Evolutionary conservation across 371 early-diverging fungal genomes (phyloP), one percentile per base, ranked within the genome.

Genomic region (Mucor racemosus): DNA sequence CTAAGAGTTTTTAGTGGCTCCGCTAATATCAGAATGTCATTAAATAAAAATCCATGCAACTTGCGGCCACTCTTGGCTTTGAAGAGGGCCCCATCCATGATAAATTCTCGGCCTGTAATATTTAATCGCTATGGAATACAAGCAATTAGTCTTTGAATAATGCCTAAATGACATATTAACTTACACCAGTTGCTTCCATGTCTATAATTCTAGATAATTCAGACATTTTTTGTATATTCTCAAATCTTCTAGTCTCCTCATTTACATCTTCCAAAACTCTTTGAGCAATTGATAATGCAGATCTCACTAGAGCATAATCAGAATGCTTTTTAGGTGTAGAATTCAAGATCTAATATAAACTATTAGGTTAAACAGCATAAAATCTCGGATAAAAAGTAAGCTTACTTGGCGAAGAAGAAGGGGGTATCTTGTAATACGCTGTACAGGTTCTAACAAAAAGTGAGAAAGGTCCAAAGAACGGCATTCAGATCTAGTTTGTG

Each of bases 391-490:
- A 21, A 31, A 31, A 31, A 19, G 15, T 36, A 11, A 35, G 42
- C n/a, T 44, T 81, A 84, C 89, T 78, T 95, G 92, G 55, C 91
- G 89, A 48, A 97, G 80, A 7, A 98, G 79, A 36, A 98, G 84
- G 4, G 97, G 92, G 76, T 97, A 97, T 75, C 96, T 81, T 38
- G 95, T 96, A 36, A 98, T 91, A 44, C 99, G 88, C 74, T 98
- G 98, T 78, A 97, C 90, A 7, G 99, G 99, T 41, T 93, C 85
- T 36, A 98, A 79, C 64, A 98, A 76, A 68, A 92, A 98, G 46
- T 94, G 91, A 13, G 91, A 88, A 5, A 98, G 84, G 46, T 94
- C 94, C 58, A 98, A 73, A 10, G 87, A 82, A 7, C 94, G 89
- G 73, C 94, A 95, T 46, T 87, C 81, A 0, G 92, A 89, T 80